phyloP scores from a whole-genome alignment of 2,329 filamentous ascomycete species.

The Rhynchosporium agropyri region DNA sequence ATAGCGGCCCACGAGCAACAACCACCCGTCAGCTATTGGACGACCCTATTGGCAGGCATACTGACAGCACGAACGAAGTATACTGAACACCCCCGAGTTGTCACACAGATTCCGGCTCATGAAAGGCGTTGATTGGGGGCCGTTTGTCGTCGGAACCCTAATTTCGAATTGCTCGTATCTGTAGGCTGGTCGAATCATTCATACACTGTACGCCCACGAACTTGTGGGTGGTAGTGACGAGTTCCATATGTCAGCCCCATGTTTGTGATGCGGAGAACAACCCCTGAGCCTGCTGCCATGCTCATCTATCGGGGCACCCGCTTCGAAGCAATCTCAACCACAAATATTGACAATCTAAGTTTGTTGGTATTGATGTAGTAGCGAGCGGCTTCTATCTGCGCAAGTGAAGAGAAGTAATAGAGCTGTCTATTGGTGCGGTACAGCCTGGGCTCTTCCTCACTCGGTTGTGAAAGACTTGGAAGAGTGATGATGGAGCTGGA shows the following conservation, averaged over 20 bases:
- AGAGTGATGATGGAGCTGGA: slow-evolving; percentile 18
- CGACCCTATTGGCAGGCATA: not conserved
- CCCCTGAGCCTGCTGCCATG: not conserved
- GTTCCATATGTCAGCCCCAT: not conserved
- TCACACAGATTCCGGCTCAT: slow-evolving; percentile 9
- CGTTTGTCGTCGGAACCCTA: slow-evolving; percentile 5
- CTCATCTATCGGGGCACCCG: slow-evolving; percentile 11
- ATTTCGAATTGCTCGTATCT: not conserved
- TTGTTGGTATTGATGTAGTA: slow-evolving; percentile 5
- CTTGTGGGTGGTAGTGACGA: slow-evolving; percentile 18
- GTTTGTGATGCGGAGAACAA: not conserved
- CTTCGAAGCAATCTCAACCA: slow-evolving; percentile 9
- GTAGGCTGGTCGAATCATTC: not conserved
- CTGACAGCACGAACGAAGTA: not conserved
- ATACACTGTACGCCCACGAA: not conserved
- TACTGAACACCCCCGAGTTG: not conserved
- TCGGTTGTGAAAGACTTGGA: not conserved
- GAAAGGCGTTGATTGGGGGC: slow-evolving; percentile 21
- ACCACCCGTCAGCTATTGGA: not conserved
- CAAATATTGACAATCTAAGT: not conserved
- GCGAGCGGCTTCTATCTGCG: not conserved
- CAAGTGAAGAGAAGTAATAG: slow-evolving; percentile 12
- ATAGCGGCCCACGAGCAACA: not conserved
- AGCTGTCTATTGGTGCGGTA: slow-evolving; percentile 25
- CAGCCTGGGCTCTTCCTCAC: slow-evolving; percentile 13